These are phyloP conservation scores for Quercus tomentella DNA, from an alignment of 331 rosid genomes.

Conservation along the genomic window DNA sequence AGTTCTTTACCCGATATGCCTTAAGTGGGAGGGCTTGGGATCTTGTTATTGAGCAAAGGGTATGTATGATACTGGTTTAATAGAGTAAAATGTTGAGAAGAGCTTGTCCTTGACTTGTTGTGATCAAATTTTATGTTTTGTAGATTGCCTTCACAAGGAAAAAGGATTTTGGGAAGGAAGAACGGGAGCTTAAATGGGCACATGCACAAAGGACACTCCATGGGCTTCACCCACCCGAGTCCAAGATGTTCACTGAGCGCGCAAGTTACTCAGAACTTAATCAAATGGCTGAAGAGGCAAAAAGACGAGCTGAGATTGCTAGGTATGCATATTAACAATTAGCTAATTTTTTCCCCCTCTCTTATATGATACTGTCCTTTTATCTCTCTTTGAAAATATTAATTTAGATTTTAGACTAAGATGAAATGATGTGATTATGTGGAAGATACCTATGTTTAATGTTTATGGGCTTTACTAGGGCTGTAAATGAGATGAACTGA, in stretches of 20 bases:
- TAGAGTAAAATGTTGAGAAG: neutral
- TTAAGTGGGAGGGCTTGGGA: conserved; percentile 89
- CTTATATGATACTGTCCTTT: too few relatives aligned
- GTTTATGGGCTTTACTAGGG: too few relatives aligned
- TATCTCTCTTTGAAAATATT: too few relatives aligned
- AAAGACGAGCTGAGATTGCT: conserved; percentile 79
- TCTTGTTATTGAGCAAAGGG: conserved; percentile 79
- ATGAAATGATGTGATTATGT: neutral
- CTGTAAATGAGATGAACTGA: too few relatives aligned
- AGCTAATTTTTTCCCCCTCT: neutral
- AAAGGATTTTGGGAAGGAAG: conserved; percentile 78
- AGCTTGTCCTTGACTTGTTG: neutral
- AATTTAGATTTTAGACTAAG: too few relatives aligned
- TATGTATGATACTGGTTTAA: conserved; percentile 15
- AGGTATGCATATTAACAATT: conserved; percentile 35
- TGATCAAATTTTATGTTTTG: conserved; percentile 14
- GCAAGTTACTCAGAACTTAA: conserved; percentile 49
- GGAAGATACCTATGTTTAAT: too few relatives aligned
- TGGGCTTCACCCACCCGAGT: conserved; percentile 75
- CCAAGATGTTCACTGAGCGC: conserved; percentile 58
- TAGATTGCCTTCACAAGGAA: conserved; percentile 85
- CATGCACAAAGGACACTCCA: conserved; percentile 84
- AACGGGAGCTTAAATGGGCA: conserved; percentile 81
- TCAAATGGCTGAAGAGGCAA: conserved; percentile 89
- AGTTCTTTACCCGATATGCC: conserved; percentile 68